Conservation (phyloP, 1,139 yeast species). For the Protomyces lactucae-debilis region DNA sequence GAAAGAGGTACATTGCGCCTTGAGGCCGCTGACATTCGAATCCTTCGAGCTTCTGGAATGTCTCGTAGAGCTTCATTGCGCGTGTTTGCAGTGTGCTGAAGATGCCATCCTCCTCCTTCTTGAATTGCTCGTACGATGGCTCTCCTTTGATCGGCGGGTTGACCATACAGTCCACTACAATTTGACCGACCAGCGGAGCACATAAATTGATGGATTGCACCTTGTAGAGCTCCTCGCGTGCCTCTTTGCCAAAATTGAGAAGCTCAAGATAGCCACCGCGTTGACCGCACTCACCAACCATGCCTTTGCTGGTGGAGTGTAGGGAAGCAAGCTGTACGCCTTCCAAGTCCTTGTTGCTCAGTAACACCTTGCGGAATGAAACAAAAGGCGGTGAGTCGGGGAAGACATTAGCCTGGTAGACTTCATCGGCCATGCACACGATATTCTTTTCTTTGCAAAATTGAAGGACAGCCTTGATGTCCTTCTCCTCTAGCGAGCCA, state of each 20-base stretch:
- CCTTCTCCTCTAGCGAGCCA: slow-evolving; percentile 59
- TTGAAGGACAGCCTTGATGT: slow-evolving; percentile 64
- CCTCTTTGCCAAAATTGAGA: slow-evolving; percentile 68
- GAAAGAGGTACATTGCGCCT: slow-evolving; percentile 98
- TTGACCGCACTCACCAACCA: slow-evolving; percentile 97
- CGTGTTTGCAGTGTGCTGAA: slow-evolving; percentile 59
- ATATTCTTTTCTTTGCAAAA: slow-evolving; percentile 81
- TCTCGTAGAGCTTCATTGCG: slow-evolving; percentile 58
- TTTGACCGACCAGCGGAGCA: slow-evolving; percentile 93
- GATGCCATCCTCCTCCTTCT: slow-evolving; percentile 56
- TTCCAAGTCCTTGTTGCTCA: slow-evolving; percentile 50
- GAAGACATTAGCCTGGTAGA: slow-evolving; percentile 87
- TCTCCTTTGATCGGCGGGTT: slow-evolving; percentile 81
- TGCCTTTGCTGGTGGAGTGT: slow-evolving; percentile 95
- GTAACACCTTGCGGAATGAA: slow-evolving; percentile 43
- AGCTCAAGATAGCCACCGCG: slow-evolving; percentile 98
- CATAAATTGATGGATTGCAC: slow-evolving; percentile 86
- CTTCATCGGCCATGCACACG: slow-evolving; percentile 95
- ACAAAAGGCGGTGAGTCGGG: slow-evolving; percentile 45
- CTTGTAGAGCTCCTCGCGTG: slow-evolving; percentile 67
- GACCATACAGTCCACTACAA: slow-evolving; percentile 84
- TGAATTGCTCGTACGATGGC: slow-evolving; percentile 64
- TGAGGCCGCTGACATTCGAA: slow-evolving; percentile 66
- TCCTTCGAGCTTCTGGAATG: slow-evolving; percentile 73
- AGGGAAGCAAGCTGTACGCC: slow-evolving; percentile 85